A percentile compares a stretch with the other conserved stretches of the same genome.
Conservation (phyloP, 805 yeast genomes). For the Yarrowia osloensis region DNA sequence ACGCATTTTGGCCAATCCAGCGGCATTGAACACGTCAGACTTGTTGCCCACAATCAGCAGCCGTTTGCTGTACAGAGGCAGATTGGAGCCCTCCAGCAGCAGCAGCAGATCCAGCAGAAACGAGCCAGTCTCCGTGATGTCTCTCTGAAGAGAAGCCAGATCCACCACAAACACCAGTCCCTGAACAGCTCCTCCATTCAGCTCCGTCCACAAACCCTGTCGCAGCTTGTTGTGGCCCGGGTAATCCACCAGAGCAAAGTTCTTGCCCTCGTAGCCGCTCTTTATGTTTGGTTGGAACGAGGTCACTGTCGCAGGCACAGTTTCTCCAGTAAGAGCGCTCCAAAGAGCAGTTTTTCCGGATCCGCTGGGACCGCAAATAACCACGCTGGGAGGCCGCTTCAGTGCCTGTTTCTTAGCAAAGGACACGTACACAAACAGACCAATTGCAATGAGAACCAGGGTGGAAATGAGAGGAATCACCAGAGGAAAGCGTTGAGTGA, state of each 20-base stretch:
- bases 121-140: slow-evolving; percentile 54
- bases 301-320: neutral
- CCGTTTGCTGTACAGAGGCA: slow-evolving; percentile 52
- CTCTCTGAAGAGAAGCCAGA: slow-evolving; percentile 56
- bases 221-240: slow-evolving; percentile 87
- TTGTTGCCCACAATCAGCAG: slow-evolving; percentile 82
- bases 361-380: slow-evolving; percentile 18
- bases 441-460: neutral
- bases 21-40: slow-evolving; percentile 72
- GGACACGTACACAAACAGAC: slow-evolving; percentile 14
- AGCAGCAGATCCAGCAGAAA: slow-evolving; percentile 24
- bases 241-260: slow-evolving; percentile 64
- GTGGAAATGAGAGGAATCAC: neutral
- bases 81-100: neutral
- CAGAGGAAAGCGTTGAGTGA: neutral
- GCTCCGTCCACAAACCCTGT: slow-evolving; percentile 51
- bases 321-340: neutral
- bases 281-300: neutral
- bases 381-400: slow-evolving; percentile 2
- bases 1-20: slow-evolving; percentile 7
- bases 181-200: slow-evolving; percentile 48
- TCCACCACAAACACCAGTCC: slow-evolving; percentile 83
- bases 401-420: slow-evolving; percentile 12
- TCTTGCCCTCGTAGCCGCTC: neutral
- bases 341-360: slow-evolving; percentile 21